Evolutionary conservation across 2,329 filamentous ascomycete species (phyloP).

Genomic region (Calonectria honghensis): DNA sequence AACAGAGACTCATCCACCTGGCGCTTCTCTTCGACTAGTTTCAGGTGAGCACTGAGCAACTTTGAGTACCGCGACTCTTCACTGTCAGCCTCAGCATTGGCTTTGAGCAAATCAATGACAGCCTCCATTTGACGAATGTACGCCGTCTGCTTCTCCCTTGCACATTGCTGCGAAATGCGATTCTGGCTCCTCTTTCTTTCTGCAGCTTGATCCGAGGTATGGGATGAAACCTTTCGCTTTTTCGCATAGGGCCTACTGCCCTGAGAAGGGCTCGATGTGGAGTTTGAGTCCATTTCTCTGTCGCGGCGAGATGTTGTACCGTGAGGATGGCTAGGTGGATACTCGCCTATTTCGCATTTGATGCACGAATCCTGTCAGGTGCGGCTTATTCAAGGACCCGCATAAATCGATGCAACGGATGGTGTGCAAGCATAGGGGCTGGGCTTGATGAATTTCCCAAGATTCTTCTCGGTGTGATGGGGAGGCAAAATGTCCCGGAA

Average conservation of each 20-base stretch:
- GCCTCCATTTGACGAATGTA: conserved; percentile 23
- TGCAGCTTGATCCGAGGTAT: neutral
- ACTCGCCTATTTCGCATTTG: neutral
- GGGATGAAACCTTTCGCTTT: conserved; percentile 1
- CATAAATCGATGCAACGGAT: neutral
- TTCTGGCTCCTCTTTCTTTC: conserved; percentile 31
- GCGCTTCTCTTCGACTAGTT: conserved; percentile 20
- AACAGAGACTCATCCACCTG: neutral
- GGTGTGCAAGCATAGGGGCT: neutral
- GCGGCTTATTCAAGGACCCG: neutral
- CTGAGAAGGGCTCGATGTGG: neutral
- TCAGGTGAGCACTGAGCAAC: conserved; percentile 19
- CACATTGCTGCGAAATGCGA: conserved; percentile 31
- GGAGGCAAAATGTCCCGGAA: neutral
- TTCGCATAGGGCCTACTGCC: neutral
- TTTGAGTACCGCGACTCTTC: conserved; percentile 12
- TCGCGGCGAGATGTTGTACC: neutral
- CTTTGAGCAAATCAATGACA: conserved; percentile 6
- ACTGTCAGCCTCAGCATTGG: neutral
- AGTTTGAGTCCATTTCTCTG: conserved; percentile 13
- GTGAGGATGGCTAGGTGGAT: neutral
- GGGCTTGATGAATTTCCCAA: neutral
- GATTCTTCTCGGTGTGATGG: neutral
- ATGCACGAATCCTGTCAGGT: neutral
- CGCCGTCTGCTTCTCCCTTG: conserved; percentile 22